phyloP scores from a whole-genome alignment of 805 yeast species.

The Komagataella ulmi region DNA sequence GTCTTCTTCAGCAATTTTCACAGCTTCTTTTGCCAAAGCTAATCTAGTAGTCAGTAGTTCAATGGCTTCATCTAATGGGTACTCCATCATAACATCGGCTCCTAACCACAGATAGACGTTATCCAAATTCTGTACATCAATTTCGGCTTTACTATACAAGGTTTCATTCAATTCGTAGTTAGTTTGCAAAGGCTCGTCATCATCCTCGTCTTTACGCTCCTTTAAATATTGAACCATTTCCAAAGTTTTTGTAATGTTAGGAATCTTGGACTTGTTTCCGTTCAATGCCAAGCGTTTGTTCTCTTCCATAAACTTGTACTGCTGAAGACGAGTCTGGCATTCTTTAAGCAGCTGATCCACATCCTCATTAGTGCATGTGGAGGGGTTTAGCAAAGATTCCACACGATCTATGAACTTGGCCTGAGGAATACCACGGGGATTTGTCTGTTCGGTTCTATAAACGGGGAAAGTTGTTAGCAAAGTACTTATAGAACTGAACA shows the following conservation, averaged over 20 bases:
- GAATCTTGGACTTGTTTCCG: constrained; percentile 58
- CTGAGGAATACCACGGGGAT: constrained; percentile 93
- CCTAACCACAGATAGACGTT: constrained; percentile 90
- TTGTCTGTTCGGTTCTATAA: constrained; percentile 40
- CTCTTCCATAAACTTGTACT: constrained; percentile 78
- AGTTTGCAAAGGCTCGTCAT: constrained; percentile 16
- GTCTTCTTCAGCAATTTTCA: constrained; percentile 62
- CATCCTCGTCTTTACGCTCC: constrained; percentile 25
- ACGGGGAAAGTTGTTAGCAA: constrained; percentile 3
- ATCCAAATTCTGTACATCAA: constrained; percentile 41
- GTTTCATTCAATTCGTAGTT: constrained; percentile 92
- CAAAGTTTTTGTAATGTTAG: constrained; percentile 84
- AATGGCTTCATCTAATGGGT: constrained; percentile 80
- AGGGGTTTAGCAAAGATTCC: constrained; percentile 48
- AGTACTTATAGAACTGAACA: background rate
- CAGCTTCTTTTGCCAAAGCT: constrained; percentile 43
- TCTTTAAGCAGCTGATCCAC: constrained; percentile 40
- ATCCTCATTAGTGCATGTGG: constrained; percentile 17
- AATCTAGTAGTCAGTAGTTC: constrained; percentile 53
- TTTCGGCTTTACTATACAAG: constrained; percentile 68
- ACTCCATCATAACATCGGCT: constrained; percentile 94
- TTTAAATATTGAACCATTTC: constrained; percentile 54
- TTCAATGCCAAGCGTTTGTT: constrained; percentile 33
- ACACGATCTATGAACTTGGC: constrained; percentile 89
- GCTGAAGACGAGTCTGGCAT: constrained; percentile 80